A percentile compares a stretch with the other conserved stretches of the same genome.
These are phyloP conservation scores for Drechmeria coniospora DNA, from an alignment of 2,329 filamentous ascomycete genomes.

Conservation along the genomic window DNA sequence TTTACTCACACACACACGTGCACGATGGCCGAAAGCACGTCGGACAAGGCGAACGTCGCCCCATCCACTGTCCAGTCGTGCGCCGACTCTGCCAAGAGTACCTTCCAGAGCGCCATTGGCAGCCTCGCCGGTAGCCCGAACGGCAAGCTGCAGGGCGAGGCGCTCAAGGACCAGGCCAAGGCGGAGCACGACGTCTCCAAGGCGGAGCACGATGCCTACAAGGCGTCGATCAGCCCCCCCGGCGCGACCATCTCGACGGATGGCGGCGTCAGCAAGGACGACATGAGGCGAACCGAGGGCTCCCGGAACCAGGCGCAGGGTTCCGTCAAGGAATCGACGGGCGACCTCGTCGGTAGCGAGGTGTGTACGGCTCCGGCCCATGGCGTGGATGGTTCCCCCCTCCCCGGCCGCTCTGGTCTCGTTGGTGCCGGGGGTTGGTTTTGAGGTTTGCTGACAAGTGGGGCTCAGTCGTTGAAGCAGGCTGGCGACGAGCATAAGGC, in stretches of 20 bases:
- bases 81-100: slow-evolving; percentile 56
- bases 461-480: slow-evolving; percentile 46
- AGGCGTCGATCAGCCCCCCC: slow-evolving; percentile 60
- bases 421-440: too few relatives aligned
- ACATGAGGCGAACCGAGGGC: slow-evolving; percentile 55
- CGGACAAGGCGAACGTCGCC: slow-evolving; percentile 13
- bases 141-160: slow-evolving; percentile 50
- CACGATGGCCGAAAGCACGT: too few relatives aligned
- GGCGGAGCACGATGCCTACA: slow-evolving; percentile 58
- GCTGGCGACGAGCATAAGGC: slow-evolving; percentile 64
- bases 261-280: slow-evolving; percentile 56
- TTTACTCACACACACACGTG: too few relatives aligned
- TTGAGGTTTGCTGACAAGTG: slow-evolving; percentile 2
- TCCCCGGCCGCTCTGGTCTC: too few relatives aligned
- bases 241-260: slow-evolving; percentile 53
- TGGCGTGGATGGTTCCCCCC: too few relatives aligned
- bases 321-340: slow-evolving; percentile 66
- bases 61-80: slow-evolving; percentile 68
- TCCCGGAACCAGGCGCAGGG: slow-evolving; percentile 84
- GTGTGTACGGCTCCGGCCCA: slow-evolving; percentile 23
- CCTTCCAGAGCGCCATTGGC: slow-evolving; percentile 57
- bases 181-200: slow-evolving; percentile 61
- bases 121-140: slow-evolving; percentile 55
- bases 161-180: slow-evolving; percentile 48
- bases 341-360: slow-evolving; percentile 61